phyloP scores from a whole-genome alignment of 768 basidiomycete genomes.

The Sporobolomyces phaffii region DNA sequence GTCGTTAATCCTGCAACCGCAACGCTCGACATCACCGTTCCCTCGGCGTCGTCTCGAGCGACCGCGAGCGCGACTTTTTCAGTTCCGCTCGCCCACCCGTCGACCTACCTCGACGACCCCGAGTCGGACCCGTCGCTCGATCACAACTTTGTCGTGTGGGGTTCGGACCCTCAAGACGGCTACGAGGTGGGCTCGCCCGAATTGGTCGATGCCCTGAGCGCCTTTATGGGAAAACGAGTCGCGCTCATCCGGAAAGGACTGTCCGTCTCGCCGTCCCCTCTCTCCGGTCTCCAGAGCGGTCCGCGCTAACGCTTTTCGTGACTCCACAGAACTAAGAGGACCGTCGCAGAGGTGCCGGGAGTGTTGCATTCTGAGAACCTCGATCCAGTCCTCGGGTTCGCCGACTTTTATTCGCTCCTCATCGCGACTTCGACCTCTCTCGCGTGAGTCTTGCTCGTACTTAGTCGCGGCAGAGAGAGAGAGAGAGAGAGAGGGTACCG shows the following conservation, averaged over 20 bases:
- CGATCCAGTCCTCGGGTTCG: constrained; percentile 16
- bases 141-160: constrained; percentile 30
- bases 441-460: no score
- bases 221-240: constrained; percentile 20
- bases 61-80: background rate
- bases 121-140: constrained; percentile 16
- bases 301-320: no score
- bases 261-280: background rate
- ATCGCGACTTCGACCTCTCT: constrained; percentile 18
- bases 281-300: no score
- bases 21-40: constrained; percentile 28
- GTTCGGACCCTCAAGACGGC: constrained; percentile 22
- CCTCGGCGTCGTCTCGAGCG: background rate
- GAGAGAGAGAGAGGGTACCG: no score
- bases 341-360: constrained; percentile 15
- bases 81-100: constrained; percentile 25
- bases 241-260: constrained; percentile 28
- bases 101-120: constrained; percentile 12
- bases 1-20: constrained; percentile 5
- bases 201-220: constrained; percentile 15
- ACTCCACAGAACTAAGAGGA: background rate
- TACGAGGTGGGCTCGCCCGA: constrained; percentile 16
- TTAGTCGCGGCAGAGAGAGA: no score
- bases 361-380: constrained; percentile 11
- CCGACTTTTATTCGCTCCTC: constrained; percentile 18